Evolutionary conservation across 345 rosid species (phyloP), one percentile per base, ranked within the genome.

Genomic region (Mangifera indica): DNA sequence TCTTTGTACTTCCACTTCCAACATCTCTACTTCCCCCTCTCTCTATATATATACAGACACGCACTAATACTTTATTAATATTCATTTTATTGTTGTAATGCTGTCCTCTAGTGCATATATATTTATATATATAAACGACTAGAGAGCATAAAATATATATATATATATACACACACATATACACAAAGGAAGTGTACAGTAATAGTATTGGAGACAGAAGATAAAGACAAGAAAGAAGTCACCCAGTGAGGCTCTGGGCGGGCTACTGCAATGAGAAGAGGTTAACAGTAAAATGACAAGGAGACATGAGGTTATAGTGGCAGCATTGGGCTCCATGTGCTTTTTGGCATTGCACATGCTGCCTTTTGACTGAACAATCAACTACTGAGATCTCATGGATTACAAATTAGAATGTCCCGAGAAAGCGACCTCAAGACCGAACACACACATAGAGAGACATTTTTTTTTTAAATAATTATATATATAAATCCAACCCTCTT

Each of bases 241-340:
- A 56, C 77, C 48, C 63, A 77, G 64, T 42, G 74, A 14, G 58
- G 42, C 42, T 37, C 37, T 17, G 60, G 48, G 24, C 20, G 45
- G 3, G 37, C 55, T 34, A 48, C n/a, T 22, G 64, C 46, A 58
- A 63, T 34, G 73, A 76, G 70, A 77, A 71, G 72, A 72, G 72
- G 72, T 73, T 70, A n/a, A 70, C 69, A 70, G 62, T 72, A 68
- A 72, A 14, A 25, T 78, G 81, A 80, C 78, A 74, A 78, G 69
- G 74, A 79, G 83, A 74, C 72, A 71, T 69, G 74, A 76, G 71
- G 22, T 63, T 80, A 13, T 18, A 42, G 72, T 63, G 74, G 72
- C 59, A 72, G 81, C 84, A 76, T 73, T 80, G 90, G 91, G 88
- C 84, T 87, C 87, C 91, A 91, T 81, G 87, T 78, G 86, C 84